Base-by-base conservation (phyloP, 345 rosid genomes). In the Gossypium herbaceum region DNA sequence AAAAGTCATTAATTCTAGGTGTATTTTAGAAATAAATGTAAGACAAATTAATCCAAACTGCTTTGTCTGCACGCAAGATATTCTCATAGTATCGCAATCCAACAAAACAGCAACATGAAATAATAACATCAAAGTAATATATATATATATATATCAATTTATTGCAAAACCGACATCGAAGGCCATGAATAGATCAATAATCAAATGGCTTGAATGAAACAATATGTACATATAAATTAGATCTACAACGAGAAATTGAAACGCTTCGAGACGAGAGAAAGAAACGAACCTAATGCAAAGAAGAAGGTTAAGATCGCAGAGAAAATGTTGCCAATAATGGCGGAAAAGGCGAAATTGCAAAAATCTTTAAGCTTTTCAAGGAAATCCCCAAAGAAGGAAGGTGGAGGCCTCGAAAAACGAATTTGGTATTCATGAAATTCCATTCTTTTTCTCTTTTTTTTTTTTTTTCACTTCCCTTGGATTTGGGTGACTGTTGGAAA, bases 271-370 rank as follows among this genome's bases (percentile, higher is more conserved):
- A 55, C 68, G 20, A 45, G 2, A 24, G 41, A 75, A 52, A 70
- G 45, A 70, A 60, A 82, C 96, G 4, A 82, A 95, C 99, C 99
- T 80, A 91, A 79, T 0, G 99, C 98, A 81, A 95, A 95, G 90
- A 93, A 90, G 88, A 91, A 95, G 75, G 98, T 95, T 82, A 95
- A 86, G 88, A 95, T 86, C 64, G 98, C 98, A 9, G 97, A 93
- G 89, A 93, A 82, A 41, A 95, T 80, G 82, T 89, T 93, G 24
- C 98, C 98, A 19, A 93, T 75, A 66, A 91, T 81, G 34, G 97
- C 92, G 58, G 97, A 88, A 69, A 93, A 82, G 4, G 92, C 94
- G 78, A 89, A 90, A 76, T 80, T 81, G 83, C 81, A 88, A 72
- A 85, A 84, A 61, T 87, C 86, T 75, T 83, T 88, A 54, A 90